These are phyloP conservation scores for Larix kaempferi DNA, from an alignment of 75 land plant species.

Conservation along the genomic window DNA sequence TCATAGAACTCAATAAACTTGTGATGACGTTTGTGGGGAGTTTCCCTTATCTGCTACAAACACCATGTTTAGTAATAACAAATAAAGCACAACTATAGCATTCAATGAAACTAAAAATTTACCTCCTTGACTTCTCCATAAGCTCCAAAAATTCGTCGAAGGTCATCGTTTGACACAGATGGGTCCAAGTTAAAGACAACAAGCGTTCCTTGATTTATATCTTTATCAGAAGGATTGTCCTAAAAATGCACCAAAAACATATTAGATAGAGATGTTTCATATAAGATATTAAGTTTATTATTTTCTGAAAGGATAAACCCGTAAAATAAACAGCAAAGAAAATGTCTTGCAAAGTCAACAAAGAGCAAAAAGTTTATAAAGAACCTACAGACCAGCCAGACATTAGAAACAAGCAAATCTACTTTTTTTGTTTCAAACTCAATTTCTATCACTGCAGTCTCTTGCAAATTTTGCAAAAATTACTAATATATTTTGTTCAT, in stretches of 20 bases:
- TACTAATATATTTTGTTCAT: not conserved
- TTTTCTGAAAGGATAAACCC: not conserved
- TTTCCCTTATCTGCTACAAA: conserved; percentile 59
- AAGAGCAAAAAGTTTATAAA: not conserved
- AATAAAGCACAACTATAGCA: not conserved
- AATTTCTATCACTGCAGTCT: not conserved
- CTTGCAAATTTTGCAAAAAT: not conserved
- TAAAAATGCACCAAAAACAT: conserved; percentile 7
- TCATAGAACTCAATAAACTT: conserved; percentile 74
- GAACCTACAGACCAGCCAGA: not conserved
- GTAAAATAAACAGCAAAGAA: not conserved
- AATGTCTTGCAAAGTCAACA: not conserved
- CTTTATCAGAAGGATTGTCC: conserved; percentile 98
- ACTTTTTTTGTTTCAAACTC: not conserved
- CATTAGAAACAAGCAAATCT: not conserved
- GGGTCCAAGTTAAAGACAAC: conserved; percentile 93
- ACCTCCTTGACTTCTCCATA: conserved; percentile 98
- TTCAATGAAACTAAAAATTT: conserved; percentile 6
- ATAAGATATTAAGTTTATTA: not conserved
- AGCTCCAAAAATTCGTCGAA: conserved; percentile 80
- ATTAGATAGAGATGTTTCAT: no score
- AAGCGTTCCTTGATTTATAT: conserved; percentile 91
- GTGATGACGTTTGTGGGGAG: conserved; percentile 69
- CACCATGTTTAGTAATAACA: not conserved
- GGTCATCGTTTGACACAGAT: conserved; percentile 90